These are phyloP conservation scores for Exophiala oligosperma DNA, from an alignment of 2,329 filamentous ascomycete genomes.

Conservation along the genomic window DNA sequence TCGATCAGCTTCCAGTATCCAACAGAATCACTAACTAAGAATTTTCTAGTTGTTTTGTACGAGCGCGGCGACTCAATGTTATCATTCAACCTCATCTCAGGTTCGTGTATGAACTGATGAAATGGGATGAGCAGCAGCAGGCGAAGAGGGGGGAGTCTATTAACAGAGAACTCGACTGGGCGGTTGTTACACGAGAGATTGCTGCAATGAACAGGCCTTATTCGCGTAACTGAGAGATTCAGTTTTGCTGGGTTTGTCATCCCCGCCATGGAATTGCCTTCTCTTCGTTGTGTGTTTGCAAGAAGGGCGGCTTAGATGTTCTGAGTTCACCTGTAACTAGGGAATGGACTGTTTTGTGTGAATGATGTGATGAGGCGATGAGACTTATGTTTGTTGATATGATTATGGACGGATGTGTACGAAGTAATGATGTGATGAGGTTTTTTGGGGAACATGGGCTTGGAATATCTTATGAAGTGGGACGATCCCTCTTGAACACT, in stretches of 20 bases:
- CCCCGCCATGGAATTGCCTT: not conserved
- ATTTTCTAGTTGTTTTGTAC: constrained; percentile 72
- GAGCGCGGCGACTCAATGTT: constrained; percentile 88
- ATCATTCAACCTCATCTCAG: constrained; percentile 96
- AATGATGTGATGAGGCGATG: constrained; percentile 2
- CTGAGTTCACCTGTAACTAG: too few species aligned
- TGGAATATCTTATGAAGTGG: not conserved
- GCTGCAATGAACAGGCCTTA: constrained; percentile 96
- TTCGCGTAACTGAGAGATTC: constrained; percentile 57
- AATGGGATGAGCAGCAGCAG: constrained; percentile 81
- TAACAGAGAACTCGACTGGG: constrained; percentile 86
- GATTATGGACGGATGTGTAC: constrained; percentile 1
- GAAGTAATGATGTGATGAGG: not conserved
- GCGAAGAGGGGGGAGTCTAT: constrained; percentile 38
- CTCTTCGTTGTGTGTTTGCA: not conserved
- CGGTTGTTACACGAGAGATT: constrained; percentile 82
- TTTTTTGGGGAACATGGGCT: too few species aligned
- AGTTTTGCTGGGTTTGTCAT: not conserved
- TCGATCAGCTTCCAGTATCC: too few species aligned
- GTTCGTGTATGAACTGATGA: constrained; percentile 92
- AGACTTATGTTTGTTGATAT: not conserved
- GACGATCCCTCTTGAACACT: not conserved
- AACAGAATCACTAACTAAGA: too few species aligned
- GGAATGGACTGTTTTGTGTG: too few species aligned
- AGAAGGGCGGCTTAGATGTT: too few species aligned